phyloP scores from a whole-genome alignment of 768 basidiomycete genomes.

The Trametes cubensis region DNA sequence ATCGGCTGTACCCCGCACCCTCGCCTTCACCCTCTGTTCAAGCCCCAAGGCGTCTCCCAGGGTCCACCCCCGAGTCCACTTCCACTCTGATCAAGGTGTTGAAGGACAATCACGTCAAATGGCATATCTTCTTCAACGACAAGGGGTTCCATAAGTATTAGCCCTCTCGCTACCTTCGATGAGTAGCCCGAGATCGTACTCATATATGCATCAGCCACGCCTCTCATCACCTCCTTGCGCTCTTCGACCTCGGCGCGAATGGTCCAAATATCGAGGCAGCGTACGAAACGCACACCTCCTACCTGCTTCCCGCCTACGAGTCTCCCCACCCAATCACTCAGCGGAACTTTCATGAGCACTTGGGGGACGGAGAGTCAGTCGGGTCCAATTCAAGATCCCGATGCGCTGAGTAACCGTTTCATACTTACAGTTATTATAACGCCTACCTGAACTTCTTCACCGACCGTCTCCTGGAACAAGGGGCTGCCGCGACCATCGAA shows the following conservation, averaged over 20 bases:
- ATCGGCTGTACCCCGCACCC: constrained; percentile 38
- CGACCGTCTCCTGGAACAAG: constrained; percentile 42
- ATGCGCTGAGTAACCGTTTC: too few species aligned
- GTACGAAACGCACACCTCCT: constrained; percentile 41
- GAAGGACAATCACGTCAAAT: constrained; percentile 36
- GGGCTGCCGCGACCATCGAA: constrained; percentile 49
- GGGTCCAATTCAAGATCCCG: too few species aligned
- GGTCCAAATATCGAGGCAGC: constrained; percentile 42
- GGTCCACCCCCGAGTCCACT: constrained; percentile 38
- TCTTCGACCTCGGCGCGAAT: constrained; percentile 60
- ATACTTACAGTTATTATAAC: constrained; percentile 43
- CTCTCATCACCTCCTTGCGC: constrained; percentile 57
- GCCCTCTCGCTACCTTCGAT: not conserved
- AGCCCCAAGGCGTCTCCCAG: constrained; percentile 41
- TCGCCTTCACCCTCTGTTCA: constrained; percentile 34
- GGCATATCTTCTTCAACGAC: constrained; percentile 42
- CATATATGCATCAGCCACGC: constrained; percentile 45
- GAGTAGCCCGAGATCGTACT: too few species aligned
- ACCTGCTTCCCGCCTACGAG: constrained; percentile 38
- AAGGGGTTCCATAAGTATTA: constrained; percentile 40
- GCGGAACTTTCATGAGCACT: constrained; percentile 54
- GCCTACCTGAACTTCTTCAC: constrained; percentile 60
- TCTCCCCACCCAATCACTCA: constrained; percentile 49
- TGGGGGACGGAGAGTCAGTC: constrained; percentile 51
- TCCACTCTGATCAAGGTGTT: constrained; percentile 27